Conservation (phyloP, 2,329 filamentous ascomycete species). For the Aspergillus unguis region DNA sequence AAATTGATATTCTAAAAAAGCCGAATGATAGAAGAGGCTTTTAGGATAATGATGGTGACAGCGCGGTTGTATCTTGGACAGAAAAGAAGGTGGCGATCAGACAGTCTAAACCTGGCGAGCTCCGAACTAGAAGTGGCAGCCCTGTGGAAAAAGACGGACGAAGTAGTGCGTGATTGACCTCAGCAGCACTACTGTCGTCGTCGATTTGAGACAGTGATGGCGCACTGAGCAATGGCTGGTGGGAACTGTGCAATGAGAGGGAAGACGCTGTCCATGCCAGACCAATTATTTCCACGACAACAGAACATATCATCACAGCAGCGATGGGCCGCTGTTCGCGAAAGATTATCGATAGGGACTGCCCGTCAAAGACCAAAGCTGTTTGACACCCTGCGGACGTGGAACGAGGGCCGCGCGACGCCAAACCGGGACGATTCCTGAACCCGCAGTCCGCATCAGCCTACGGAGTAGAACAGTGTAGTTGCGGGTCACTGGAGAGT, state of each 20-base stretch:
- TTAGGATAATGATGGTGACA: conserved; percentile 4
- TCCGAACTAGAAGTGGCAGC: conserved; percentile 13
- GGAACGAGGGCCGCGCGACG: conserved; percentile 13
- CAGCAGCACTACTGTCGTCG: background rate
- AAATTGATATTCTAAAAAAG: background rate
- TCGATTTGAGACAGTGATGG: background rate
- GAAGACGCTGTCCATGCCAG: background rate
- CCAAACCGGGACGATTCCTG: conserved; percentile 13
- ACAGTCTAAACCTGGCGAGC: conserved; percentile 3
- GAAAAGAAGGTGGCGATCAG: conserved; percentile 14
- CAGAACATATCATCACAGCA: background rate
- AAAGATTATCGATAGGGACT: conserved; percentile 3
- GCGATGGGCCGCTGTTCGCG: conserved; percentile 5
- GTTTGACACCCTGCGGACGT: conserved; percentile 23
- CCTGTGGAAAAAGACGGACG: conserved; percentile 8
- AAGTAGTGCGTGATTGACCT: conserved; percentile 1
- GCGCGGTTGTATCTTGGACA: conserved; percentile 6
- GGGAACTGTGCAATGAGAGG: background rate
- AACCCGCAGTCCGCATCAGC: conserved; percentile 11
- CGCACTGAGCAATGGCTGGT: background rate
- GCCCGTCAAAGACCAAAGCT: conserved; percentile 5
- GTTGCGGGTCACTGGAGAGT: conserved; percentile 19
- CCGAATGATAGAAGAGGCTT: conserved; percentile 5
- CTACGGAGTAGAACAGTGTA: conserved; percentile 14
- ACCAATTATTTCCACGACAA: background rate